Evolutionary conservation across 2,329 filamentous ascomycete genomes (phyloP).

Genomic region (Raffaelea arxii): DNA sequence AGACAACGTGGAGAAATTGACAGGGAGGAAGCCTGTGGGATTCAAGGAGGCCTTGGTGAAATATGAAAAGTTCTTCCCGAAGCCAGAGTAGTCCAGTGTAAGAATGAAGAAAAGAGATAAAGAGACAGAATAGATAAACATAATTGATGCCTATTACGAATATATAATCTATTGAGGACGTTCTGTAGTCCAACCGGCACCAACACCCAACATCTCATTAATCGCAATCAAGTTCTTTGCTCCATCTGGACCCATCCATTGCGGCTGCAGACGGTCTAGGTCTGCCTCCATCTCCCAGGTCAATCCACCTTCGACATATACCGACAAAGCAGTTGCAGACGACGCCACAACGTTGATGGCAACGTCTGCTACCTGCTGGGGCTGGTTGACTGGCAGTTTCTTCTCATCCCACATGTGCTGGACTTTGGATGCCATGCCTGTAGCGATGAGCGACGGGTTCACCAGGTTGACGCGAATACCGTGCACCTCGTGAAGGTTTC

Average conservation of each 20-base stretch:
- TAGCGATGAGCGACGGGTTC: background rate
- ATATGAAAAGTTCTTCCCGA: too few relatives aligned
- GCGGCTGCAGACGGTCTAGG: background rate
- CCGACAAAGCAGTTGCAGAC: too few relatives aligned
- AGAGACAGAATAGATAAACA: too few relatives aligned
- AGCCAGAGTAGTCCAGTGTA: too few relatives aligned
- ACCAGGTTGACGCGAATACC: background rate
- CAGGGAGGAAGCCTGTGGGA: background rate
- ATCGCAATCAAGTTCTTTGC: background rate
- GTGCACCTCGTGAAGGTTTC: background rate
- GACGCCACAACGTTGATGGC: background rate
- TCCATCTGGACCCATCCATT: background rate
- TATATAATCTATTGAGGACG: too few relatives aligned
- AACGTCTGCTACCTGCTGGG: background rate
- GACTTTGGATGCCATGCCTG: background rate
- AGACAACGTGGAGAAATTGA: background rate
- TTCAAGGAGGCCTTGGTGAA: background rate
- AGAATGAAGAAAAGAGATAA: too few relatives aligned
- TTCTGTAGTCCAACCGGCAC: background rate
- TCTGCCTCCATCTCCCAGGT: background rate
- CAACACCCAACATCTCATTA: background rate
- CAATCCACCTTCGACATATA: background rate
- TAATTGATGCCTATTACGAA: too few relatives aligned
- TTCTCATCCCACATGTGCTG: background rate
- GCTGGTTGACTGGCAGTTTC: background rate